Percentiles rank a stretch among this genome's conserved stretches.
Conservation (phyloP, 78 protist species). For the Dictyostelium discoideum region DNA sequence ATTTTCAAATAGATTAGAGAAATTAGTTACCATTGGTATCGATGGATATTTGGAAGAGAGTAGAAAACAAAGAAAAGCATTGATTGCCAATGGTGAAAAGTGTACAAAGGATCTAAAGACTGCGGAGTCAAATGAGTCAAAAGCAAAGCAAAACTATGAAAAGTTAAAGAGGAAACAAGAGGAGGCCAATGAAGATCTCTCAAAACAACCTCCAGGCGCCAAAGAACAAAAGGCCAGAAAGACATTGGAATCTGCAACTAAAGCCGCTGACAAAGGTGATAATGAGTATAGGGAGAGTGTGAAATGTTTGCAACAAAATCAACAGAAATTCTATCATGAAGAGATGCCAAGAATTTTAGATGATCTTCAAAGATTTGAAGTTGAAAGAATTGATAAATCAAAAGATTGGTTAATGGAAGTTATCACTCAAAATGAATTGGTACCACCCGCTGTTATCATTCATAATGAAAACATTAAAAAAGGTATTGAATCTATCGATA, state of each 20-base stretch:
- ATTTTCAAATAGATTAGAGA: constrained; percentile 44
- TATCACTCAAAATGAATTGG: neutral
- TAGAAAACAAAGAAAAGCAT: constrained; percentile 74
- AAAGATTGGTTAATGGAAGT: constrained; percentile 62
- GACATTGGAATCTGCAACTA: constrained; percentile 61
- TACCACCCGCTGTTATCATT: constrained; percentile 18
- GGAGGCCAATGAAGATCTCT: constrained; percentile 53
- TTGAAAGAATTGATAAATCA: constrained; percentile 48
- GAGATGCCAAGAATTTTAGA: constrained; percentile 73
- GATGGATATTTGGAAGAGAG: constrained; percentile 40
- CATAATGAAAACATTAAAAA: constrained; percentile 42
- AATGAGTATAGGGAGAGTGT: constrained; percentile 61
- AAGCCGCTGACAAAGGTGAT: constrained; percentile 69
- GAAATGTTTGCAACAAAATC: constrained; percentile 40
- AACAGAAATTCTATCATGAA: constrained; percentile 65
- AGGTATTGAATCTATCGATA: constrained; percentile 41
- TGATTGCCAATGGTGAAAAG: constrained; percentile 58
- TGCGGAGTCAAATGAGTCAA: constrained; percentile 56
- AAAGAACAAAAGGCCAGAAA: constrained; percentile 75
- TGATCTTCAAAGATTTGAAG: constrained; percentile 71
- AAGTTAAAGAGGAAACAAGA: constrained; percentile 75
- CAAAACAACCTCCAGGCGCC: constrained; percentile 75
- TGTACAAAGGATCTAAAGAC: constrained; percentile 62
- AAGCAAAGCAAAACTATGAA: constrained; percentile 68
- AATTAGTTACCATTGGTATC: neutral